These are phyloP conservation scores for Chondrostereum purpureum DNA, from an alignment of 1,284 basidiomycete species.

Conservation along the genomic window DNA sequence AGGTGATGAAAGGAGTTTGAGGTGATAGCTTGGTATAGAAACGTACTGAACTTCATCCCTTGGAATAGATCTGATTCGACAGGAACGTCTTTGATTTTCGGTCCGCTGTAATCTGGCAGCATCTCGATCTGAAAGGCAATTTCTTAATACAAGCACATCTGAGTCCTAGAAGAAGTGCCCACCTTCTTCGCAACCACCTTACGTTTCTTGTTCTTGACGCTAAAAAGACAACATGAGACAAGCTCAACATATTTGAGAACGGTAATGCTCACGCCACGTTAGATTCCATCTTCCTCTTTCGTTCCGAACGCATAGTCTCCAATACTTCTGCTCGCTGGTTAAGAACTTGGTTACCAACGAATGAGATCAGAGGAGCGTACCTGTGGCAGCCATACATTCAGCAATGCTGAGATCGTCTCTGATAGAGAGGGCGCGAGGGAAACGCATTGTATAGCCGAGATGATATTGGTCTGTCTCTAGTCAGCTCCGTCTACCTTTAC, in stretches of 20 bases:
- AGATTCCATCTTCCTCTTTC: conserved; percentile 66
- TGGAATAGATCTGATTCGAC: conserved; percentile 64
- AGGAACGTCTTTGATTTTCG: conserved; percentile 50
- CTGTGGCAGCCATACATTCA: conserved; percentile 65
- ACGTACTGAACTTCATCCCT: conserved; percentile 72
- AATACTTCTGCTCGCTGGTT: conserved; percentile 32
- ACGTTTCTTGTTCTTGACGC: conserved; percentile 57
- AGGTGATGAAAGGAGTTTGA: too few relatives aligned
- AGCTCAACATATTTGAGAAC: conserved; percentile 3
- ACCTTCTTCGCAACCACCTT: conserved; percentile 55
- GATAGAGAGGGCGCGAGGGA: conserved; percentile 79
- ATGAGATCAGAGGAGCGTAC: conserved; percentile 28
- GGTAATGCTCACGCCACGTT: conserved; percentile 46
- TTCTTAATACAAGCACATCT: not conserved
- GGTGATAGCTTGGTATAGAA: conserved; percentile 4
- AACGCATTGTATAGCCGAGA: conserved; percentile 75
- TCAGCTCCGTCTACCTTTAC: not conserved
- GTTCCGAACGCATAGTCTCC: conserved; percentile 52
- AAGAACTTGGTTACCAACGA: conserved; percentile 1
- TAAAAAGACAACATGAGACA: conserved; percentile 18
- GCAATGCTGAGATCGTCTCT: conserved; percentile 63
- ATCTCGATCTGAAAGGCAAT: conserved; percentile 43
- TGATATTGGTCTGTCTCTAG: conserved; percentile 64
- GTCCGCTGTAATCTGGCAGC: conserved; percentile 60
- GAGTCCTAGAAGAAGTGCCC: not conserved